Base-by-base conservation (phyloP, 768 basidiomycete genomes). In the Chalciporus piperatus region DNA sequence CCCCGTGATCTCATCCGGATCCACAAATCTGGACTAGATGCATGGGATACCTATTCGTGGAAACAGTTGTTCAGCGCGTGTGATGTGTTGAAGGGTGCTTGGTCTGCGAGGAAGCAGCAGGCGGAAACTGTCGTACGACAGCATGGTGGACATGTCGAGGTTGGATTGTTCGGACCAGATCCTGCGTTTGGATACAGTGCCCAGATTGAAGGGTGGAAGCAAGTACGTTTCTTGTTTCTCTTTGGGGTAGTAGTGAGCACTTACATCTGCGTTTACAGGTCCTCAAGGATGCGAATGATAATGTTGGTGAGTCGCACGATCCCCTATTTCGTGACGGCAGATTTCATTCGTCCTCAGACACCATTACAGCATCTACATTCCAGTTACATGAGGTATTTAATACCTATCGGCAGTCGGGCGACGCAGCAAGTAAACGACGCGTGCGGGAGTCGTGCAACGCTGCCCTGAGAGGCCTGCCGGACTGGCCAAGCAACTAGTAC, bases 391-490 rank as follows among this genome's bases (percentile, higher is more conserved):
- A 92, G 62, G 87, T 88, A 17, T 82, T 79, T 57, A 58, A 73
- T 17, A 84, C 84, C 8, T 92, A 92, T 61, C 80, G 87, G 25
- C 86, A 87, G 42, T 90, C 89, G 7, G 74, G 76, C 3, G 89
- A 92, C 65, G 48, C 73, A 23, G 80, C 85, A 6, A 85, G 87
- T 61, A 91, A 89, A 65, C 75, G 75, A 19, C 81, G 88, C 20
- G 89, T 92, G 10, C 80, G 87, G 28, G 88, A 92, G 65, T 82
- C 85, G 3, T 84, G 83, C 45, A 92, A 92, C 60, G 87, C 87
- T 12, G 85, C 89, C 6, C 64, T 92, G 41, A 74, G 75, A 37
- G 76, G 76, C 38, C 68, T 91, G n/a, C 89, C 89, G 2, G 85
- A 87, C 52, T 92, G 84, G 83, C 89, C 89, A 0, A 69, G 55